Conservation (phyloP, 768 basidiomycete genomes). For the Pulveroboletus sp. region DNA sequence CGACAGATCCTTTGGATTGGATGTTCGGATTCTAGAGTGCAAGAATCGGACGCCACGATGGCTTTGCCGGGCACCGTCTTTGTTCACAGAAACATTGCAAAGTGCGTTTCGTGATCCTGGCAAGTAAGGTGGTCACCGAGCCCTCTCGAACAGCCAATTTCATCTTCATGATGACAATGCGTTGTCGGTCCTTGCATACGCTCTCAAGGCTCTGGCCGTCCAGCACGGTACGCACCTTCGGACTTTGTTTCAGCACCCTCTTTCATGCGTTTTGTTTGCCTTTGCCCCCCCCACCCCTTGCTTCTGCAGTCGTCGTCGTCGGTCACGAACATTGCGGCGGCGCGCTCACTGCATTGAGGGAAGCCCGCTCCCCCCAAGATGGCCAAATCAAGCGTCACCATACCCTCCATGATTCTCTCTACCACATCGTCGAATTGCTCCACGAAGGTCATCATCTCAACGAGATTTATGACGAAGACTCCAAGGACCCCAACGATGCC, state of each 20-base stretch:
- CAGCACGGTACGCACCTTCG: constrained; percentile 57
- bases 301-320: constrained; percentile 61
- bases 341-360: constrained; percentile 39
- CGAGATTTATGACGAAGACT: constrained; percentile 5
- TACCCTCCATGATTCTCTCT: constrained; percentile 15
- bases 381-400: constrained; percentile 1
- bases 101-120: constrained; percentile 24
- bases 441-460: constrained; percentile 24
- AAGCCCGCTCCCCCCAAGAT: constrained; percentile 1
- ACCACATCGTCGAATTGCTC: constrained; percentile 1
- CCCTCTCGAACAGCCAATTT: constrained; percentile 53
- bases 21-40: constrained; percentile 82
- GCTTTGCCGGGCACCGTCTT: constrained; percentile 78
- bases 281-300: constrained; percentile 9
- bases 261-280: neutral
- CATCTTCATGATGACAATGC: constrained; percentile 65
- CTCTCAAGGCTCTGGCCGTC: constrained; percentile 61
- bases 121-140: neutral
- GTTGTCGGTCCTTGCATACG: constrained; percentile 69
- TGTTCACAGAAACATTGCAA: constrained; percentile 83
- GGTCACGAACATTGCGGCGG: constrained; percentile 86
- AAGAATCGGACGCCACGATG: constrained; percentile 68
- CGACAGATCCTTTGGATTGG: constrained; percentile 71
- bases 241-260: neutral
- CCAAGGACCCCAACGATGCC: constrained; percentile 39